Evolutionary conservation across 2,329 filamentous ascomycete species (phyloP).

Genomic region (Cladosporium halotolerans): DNA sequence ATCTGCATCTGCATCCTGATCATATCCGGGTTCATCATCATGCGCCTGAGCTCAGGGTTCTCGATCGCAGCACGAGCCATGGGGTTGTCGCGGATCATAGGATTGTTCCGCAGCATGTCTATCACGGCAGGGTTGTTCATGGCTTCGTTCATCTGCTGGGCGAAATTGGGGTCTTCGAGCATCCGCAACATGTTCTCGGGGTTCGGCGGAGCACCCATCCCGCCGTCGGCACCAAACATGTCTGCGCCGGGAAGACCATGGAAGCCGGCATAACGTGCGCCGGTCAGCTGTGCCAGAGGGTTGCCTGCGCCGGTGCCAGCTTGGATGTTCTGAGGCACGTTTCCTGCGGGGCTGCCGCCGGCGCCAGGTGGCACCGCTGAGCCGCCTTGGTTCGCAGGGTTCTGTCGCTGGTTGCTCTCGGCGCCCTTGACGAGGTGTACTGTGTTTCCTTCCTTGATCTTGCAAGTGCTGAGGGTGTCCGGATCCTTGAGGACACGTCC

Average conservation of each 20-base stretch:
- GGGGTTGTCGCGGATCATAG: slow-evolving; percentile 81
- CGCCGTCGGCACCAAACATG: slow-evolving; percentile 89
- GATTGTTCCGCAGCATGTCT: slow-evolving; percentile 62
- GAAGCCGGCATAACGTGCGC: slow-evolving; percentile 88
- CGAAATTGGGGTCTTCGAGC: slow-evolving; percentile 81
- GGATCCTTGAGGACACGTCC: slow-evolving; percentile 94
- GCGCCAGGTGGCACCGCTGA: slow-evolving; percentile 32
- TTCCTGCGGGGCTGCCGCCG: slow-evolving; percentile 47
- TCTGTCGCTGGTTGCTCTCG: slow-evolving; percentile 69
- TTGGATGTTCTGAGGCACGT: slow-evolving; percentile 70
- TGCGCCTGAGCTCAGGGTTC: slow-evolving; percentile 79
- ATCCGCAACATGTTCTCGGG: slow-evolving; percentile 76
- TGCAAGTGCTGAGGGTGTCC: slow-evolving; percentile 77
- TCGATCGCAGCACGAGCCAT: slow-evolving; percentile 81
- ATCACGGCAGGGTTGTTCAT: slow-evolving; percentile 92
- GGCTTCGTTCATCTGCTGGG: slow-evolving; percentile 85
- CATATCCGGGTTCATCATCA: slow-evolving; percentile 87
- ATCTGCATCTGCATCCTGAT: slow-evolving; percentile 77
- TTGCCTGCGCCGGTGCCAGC: slow-evolving; percentile 76
- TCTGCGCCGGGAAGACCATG: slow-evolving; percentile 80
- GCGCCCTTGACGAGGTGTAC: slow-evolving; percentile 96
- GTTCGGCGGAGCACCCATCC: slow-evolving; percentile 82
- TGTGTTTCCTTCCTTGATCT: slow-evolving; percentile 93
- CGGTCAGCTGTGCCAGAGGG: slow-evolving; percentile 81
- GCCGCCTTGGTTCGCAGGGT: slow-evolving; percentile 46